These are phyloP conservation scores for Fonsecaea multimorphosa DNA, from an alignment of 2,329 filamentous ascomycete species.

Conservation along the genomic window DNA sequence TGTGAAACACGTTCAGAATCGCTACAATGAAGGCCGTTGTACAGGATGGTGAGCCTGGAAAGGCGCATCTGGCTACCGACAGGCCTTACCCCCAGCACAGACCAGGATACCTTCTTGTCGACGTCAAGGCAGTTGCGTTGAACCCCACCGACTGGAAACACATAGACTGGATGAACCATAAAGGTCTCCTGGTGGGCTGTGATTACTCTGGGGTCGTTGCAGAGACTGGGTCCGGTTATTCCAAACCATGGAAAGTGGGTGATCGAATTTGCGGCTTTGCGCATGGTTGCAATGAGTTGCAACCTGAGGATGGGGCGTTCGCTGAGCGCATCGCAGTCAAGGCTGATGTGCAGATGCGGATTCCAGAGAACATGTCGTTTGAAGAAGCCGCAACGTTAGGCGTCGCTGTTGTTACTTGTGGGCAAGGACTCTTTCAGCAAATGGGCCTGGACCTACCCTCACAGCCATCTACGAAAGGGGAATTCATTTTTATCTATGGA, in stretches of 20 bases:
- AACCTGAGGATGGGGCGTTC: slow-evolving; percentile 46
- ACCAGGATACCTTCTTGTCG: slow-evolving; percentile 60
- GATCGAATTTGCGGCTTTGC: slow-evolving; percentile 49
- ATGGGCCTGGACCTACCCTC: slow-evolving; percentile 37
- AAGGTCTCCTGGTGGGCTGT: slow-evolving; percentile 50
- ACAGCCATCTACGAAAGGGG: slow-evolving; percentile 39
- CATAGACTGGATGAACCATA: slow-evolving; percentile 43
- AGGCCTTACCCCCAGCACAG: slow-evolving; percentile 51
- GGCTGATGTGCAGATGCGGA: slow-evolving; percentile 42
- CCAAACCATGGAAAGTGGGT: slow-evolving; percentile 50
- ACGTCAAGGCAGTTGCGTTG: slow-evolving; percentile 58
- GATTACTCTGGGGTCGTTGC: slow-evolving; percentile 46
- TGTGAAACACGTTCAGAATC: not conserved
- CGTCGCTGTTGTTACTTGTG: slow-evolving; percentile 46
- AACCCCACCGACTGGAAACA: slow-evolving; percentile 66
- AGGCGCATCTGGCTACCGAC: slow-evolving; percentile 43
- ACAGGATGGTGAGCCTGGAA: slow-evolving; percentile 43
- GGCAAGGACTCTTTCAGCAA: slow-evolving; percentile 51
- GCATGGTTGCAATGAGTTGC: slow-evolving; percentile 44
- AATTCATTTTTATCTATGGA: slow-evolving; percentile 49
- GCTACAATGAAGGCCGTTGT: slow-evolving; percentile 46
- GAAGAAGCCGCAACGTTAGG: slow-evolving; percentile 45
- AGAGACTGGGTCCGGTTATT: slow-evolving; percentile 35
- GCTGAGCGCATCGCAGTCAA: slow-evolving; percentile 45
- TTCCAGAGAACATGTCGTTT: slow-evolving; percentile 44